Evolutionary conservation across 2,329 filamentous ascomycete species (phyloP).

Genomic region (Exophiala lecanii-corni): DNA sequence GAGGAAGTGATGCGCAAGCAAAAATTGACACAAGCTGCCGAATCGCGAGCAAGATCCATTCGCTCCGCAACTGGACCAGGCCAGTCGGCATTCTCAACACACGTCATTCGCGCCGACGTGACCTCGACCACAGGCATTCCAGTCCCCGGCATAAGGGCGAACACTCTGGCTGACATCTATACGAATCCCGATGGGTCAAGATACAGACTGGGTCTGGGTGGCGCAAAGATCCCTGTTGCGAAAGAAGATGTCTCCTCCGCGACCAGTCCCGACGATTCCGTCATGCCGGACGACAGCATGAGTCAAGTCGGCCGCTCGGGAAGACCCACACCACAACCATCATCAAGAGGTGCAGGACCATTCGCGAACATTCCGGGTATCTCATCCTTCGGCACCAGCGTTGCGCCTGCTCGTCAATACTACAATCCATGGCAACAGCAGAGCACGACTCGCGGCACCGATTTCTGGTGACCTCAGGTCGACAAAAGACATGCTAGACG

Average conservation of each 20-base stretch:
- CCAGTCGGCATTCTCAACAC: neutral
- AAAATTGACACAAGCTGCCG: neutral
- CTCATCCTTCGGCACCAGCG: no score
- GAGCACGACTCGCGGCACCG: no score
- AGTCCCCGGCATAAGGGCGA: constrained; percentile 19
- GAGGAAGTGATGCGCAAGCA: neutral
- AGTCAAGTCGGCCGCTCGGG: constrained; percentile 17
- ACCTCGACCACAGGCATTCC: neutral
- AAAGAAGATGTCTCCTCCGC: neutral
- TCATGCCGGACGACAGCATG: constrained; percentile 26
- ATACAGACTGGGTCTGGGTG: constrained; percentile 20
- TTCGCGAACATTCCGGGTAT: no score
- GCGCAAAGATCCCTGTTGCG: constrained; percentile 20
- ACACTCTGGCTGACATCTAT: constrained; percentile 18
- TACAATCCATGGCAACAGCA: no score
- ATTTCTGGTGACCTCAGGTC: no score
- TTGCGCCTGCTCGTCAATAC: no score
- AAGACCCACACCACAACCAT: no score
- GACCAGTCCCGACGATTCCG: neutral
- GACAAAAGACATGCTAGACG: no score
- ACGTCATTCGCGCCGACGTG: constrained; percentile 3
- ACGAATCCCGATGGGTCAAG: constrained; percentile 12
- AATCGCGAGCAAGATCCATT: neutral
- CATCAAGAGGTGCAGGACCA: no score
- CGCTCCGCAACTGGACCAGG: neutral